These are phyloP conservation scores for Amanita molliuscula DNA, from an alignment of 768 basidiomycete genomes.

Conservation along the genomic window DNA sequence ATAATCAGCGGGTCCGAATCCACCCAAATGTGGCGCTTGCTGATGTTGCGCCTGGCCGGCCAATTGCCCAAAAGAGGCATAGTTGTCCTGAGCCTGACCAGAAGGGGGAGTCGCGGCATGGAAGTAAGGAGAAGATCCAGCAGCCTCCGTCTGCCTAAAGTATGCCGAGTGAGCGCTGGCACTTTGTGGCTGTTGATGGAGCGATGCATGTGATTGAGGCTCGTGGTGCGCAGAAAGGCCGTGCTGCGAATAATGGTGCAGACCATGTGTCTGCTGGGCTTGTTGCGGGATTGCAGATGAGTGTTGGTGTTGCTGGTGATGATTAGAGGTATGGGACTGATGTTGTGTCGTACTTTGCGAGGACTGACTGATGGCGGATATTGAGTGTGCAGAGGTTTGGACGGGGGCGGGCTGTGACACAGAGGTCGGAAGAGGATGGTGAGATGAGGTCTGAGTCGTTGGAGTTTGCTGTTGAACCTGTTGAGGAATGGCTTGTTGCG, in stretches of 20 bases:
- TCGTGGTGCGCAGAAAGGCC: conserved; percentile 59
- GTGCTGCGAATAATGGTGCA: conserved; percentile 56
- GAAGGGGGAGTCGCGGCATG: conserved; percentile 72
- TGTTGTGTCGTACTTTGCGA: conserved; percentile 27
- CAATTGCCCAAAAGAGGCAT: conserved; percentile 60
- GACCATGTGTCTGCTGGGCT: conserved; percentile 28
- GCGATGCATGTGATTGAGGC: conserved; percentile 34
- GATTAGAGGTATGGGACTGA: conserved; percentile 24
- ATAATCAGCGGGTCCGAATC: conserved; percentile 59
- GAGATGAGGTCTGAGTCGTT: conserved; percentile 18
- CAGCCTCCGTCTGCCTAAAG: conserved; percentile 56
- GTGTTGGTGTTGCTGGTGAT: conserved; percentile 29
- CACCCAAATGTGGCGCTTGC: conserved; percentile 42
- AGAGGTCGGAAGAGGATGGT: conserved; percentile 23
- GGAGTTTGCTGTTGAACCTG: conserved; percentile 19
- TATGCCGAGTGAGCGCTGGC: conserved; percentile 44
- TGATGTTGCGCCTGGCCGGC: conserved; percentile 46
- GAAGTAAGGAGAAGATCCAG: conserved; percentile 48
- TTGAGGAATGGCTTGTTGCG: conserved; percentile 29
- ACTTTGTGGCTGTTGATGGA: conserved; percentile 33
- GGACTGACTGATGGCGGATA: conserved; percentile 24
- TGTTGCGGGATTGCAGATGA: conserved; percentile 30
- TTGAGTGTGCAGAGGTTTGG: conserved; percentile 18
- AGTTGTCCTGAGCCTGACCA: conserved; percentile 50
- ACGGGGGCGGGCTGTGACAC: conserved; percentile 28